Base-by-base conservation (phyloP, 495 filamentous ascomycete genomes). In the Hyaloscypha hepaticicola region DNA sequence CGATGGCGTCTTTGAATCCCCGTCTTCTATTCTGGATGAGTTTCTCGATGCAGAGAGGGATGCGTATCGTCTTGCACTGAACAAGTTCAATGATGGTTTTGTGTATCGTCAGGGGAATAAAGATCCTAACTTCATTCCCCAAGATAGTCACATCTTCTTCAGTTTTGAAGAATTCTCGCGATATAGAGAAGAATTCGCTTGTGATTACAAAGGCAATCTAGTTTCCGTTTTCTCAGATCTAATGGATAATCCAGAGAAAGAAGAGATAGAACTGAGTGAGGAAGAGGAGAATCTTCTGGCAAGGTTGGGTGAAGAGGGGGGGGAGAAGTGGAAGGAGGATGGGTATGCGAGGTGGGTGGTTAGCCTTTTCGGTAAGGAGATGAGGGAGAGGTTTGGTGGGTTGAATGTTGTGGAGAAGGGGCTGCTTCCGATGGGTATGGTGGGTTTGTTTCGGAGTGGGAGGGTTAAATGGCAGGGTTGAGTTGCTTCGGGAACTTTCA, bases 281-380 rank as follows among this genome's bases (percentile, higher is more conserved):
- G 87, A 88, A 66, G 87, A 85, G 80, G 75, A 76, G 56, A 88
- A 83, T 84, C 74, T 84, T 21, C 78, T 82, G 22, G 78, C 84
- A 65, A 65, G 86, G 63, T 87, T 86, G 67, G 87, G 85, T 81
- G 76, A 76, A 55, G 78, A 85, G 64, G 65, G 86, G 63, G 87
- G 86, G 7, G 76, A 75, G 1, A 86, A 85, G 61, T 78, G 80
- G 8, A 76, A 75, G 1, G 76, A 72, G 19, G 88, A 85, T 69
- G 88, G 86, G 21, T 89, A 90, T 70, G 85, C 83, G 84, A 77
- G 75, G 58, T 90, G 86, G 88, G 76, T 86, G 27, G 80, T 80
- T 19, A 78, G 84, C 66, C 65, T 89, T 62, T 88, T 88, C 66
- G 80, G 83, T 7, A 77, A 75, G 1, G 84, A 85, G 64, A 84